These are phyloP conservation scores for Arachnomyces sp. DNA, from an alignment of 2,329 filamentous ascomycete genomes.

Conservation along the genomic window DNA sequence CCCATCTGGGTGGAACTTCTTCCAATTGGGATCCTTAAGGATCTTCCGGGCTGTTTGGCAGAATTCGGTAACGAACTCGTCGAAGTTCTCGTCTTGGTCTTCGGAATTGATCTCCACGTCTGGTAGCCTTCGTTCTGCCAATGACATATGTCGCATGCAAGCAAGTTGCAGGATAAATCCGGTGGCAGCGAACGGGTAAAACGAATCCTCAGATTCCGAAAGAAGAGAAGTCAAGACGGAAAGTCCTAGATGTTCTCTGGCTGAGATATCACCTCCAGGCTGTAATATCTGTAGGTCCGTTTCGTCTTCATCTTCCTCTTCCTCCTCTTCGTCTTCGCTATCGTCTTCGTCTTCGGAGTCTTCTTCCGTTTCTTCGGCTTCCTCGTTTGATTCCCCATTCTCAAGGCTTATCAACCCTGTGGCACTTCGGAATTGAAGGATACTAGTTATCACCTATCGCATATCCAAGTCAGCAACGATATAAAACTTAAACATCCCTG, in stretches of 20 bases:
- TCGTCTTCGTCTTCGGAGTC: too few species aligned
- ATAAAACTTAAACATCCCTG: too few species aligned
- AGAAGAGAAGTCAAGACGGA: constrained; percentile 5
- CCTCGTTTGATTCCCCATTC: constrained; percentile 2
- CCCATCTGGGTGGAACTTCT: constrained; percentile 16
- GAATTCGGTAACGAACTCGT: too few species aligned
- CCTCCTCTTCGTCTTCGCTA: not conserved
- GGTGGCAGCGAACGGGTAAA: too few species aligned
- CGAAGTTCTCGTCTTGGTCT: too few species aligned
- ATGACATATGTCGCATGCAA: constrained; percentile 19
- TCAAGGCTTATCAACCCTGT: constrained; percentile 6
- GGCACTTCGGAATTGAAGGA: constrained; percentile 30
- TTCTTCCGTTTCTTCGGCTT: not conserved
- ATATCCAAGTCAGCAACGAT: too few species aligned
- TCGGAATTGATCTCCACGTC: not conserved
- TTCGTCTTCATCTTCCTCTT: not conserved
- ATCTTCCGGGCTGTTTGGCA: constrained; percentile 24
- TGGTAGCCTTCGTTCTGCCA: constrained; percentile 21
- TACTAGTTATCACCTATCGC: constrained; percentile 45
- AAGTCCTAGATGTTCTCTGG: too few species aligned
- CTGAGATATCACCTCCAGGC: too few species aligned
- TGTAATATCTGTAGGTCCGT: too few species aligned
- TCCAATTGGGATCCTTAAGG: constrained; percentile 32
- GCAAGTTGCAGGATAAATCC: constrained; percentile 20
- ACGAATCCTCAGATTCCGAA: too few species aligned